Evolutionary conservation across 2,329 filamentous ascomycete genomes (phyloP), one percentile per base, ranked within the genome.

Genomic region (Cytospora leucostoma): DNA sequence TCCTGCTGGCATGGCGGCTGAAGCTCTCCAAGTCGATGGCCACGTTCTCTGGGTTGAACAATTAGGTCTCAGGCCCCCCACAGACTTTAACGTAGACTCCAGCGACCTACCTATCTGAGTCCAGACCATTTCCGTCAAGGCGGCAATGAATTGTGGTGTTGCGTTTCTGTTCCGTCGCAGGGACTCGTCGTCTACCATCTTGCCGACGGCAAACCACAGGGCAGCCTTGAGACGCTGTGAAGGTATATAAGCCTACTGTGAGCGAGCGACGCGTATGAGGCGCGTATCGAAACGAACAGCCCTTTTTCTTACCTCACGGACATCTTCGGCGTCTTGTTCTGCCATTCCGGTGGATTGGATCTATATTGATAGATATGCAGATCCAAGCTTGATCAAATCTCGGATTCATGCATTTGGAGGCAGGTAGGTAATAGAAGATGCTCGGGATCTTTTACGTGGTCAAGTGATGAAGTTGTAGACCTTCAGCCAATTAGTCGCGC

Each of bases 111-210:
- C 90, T 58, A 97, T 90, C 69, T 96, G 93, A 1, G 88, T 84
- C 87, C 91, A 97, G 8, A 94, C 89, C 75, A 96, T 85, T 75
- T 97, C 93, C 0, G 91, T 95, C 72, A 96, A 75, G 0, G 90
- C 89, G 10, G 89, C 92, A 69, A 96, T 96, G 75, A 96, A 97
- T 72, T 96, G 92, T 1, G 92, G 92, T 33, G 94, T 97, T 7
- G 93, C 92, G 75, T 96, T 97, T 67, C 92, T 84, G 72, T 91
- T 87, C 34, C 88, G 80, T 62, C 84, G 81, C 35, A 92, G 78
- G 19, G 88, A 89, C 73, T 96, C 90, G 68, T 94, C 88, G 74
- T 98, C 94, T 67, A 97, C 91, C 65, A 96, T 94, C 73, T 92
- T 90, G 68, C 92, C 91, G 65, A 96, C 85, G 32, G 88, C 85